Percentiles rank a stretch among this genome's conserved stretches.
Evolutionary conservation across 148 eudicot genomes (phyloP).

Genomic region (Rheum nobile): DNA sequence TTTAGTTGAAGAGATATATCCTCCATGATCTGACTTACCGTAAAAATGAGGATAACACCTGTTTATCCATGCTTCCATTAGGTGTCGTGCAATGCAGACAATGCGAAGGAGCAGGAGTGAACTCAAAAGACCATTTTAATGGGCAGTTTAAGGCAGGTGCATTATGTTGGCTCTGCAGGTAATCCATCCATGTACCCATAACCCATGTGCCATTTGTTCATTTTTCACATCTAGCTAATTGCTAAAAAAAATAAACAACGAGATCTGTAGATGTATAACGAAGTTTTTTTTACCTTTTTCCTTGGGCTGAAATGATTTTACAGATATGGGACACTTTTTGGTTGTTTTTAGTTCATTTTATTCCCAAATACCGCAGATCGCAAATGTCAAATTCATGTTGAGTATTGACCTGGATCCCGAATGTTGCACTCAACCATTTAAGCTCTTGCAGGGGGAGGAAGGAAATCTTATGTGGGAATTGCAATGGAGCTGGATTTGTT

Average conservation of each 20-base stretch:
- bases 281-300: no score
- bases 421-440: neutral
- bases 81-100: constrained; percentile 36
- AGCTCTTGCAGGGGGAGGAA: constrained; percentile 21
- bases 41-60: neutral
- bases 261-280: no score
- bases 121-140: constrained; percentile 40
- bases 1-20: no score
- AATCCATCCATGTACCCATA: neutral
- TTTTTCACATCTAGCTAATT: neutral
- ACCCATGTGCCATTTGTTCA: neutral
- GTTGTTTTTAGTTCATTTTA: no score
- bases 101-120: constrained; percentile 43
- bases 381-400: neutral
- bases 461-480: constrained; percentile 38
- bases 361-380: no score
- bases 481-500: constrained; percentile 38
- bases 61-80: constrained; percentile 8
- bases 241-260: no score
- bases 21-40: neutral
- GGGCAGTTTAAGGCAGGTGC: constrained; percentile 50
- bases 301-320: neutral
- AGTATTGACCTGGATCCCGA: neutral
- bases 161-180: constrained; percentile 64
- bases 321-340: no score